Evolutionary conservation across 73 alveolate species (phyloP).

Genomic region (Symbiodinium pilosum): DNA sequence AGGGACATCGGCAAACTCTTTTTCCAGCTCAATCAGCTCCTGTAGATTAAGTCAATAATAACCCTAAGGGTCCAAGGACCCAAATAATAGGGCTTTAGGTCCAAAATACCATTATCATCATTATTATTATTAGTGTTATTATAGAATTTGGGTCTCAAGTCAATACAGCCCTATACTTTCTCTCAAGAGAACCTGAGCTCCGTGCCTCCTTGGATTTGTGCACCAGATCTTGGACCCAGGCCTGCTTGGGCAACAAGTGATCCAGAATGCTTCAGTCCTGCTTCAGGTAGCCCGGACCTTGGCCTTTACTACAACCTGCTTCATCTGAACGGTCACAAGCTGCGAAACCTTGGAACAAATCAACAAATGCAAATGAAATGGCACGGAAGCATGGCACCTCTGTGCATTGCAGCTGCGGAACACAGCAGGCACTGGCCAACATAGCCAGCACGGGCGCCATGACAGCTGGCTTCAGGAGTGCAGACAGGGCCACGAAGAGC

Average conservation of each 20-base stretch:
- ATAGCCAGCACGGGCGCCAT: constrained; percentile 15
- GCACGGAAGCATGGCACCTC: background rate
- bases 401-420: background rate
- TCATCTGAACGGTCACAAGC: constrained; percentile 1
- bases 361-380: background rate
- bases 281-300: background rate
- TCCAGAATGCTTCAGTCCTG: background rate
- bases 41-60: too few relatives aligned
- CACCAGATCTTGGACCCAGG: constrained; percentile 5
- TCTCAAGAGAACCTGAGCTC: too few relatives aligned
- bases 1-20: background rate
- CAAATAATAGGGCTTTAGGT: too few relatives aligned
- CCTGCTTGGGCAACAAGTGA: background rate
- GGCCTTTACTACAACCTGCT: background rate
- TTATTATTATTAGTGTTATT: too few relatives aligned
- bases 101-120: too few relatives aligned
- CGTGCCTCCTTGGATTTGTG: background rate
- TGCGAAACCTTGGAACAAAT: background rate
- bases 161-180: too few relatives aligned
- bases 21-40: background rate
- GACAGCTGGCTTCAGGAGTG: background rate
- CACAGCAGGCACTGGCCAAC: constrained; percentile 10
- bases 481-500: constrained; percentile 6
- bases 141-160: too few relatives aligned
- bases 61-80: background rate